phyloP scores from a whole-genome alignment of 2,329 filamentous ascomycete genomes.

The Acrocalymma vagum region DNA sequence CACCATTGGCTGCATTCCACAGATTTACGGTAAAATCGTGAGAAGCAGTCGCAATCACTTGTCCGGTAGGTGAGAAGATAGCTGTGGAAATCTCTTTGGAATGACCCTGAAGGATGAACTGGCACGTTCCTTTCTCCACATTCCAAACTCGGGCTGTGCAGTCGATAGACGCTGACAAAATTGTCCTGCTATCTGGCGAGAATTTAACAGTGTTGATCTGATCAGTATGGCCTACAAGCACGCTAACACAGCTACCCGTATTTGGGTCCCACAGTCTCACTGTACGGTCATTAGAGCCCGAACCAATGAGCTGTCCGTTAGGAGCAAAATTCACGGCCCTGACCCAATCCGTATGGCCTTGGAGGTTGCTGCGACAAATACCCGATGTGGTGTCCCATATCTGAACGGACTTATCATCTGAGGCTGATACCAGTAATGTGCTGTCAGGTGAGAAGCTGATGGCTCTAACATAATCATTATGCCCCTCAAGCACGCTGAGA shows the following conservation, averaged over 20 bases:
- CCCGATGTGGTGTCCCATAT: conserved; percentile 18
- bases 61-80: too few relatives aligned
- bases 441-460: conserved; percentile 24
- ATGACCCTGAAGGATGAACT: too few relatives aligned
- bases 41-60: too few relatives aligned
- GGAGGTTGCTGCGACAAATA: conserved; percentile 8
- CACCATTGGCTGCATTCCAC: too few relatives aligned
- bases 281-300: conserved; percentile 11
- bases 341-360: conserved; percentile 12
- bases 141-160: too few relatives aligned
- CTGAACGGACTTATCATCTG: conserved; percentile 16
- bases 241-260: not conserved
- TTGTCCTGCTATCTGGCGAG: too few relatives aligned
- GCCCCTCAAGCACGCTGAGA: conserved; percentile 9
- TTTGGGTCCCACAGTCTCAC: not conserved
- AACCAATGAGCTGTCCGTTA: conserved; percentile 20
- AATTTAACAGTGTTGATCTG: not conserved
- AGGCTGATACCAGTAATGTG: conserved; percentile 19
- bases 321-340: conserved; percentile 15
- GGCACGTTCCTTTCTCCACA: too few relatives aligned
- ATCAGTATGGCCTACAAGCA: not conserved
- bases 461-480: conserved; percentile 68
- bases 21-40: too few relatives aligned
- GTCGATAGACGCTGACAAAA: too few relatives aligned
- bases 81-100: too few relatives aligned